Evolutionary conservation across 2,329 filamentous ascomycete genomes (phyloP).

Genomic region (Fusarium penzigii): DNA sequence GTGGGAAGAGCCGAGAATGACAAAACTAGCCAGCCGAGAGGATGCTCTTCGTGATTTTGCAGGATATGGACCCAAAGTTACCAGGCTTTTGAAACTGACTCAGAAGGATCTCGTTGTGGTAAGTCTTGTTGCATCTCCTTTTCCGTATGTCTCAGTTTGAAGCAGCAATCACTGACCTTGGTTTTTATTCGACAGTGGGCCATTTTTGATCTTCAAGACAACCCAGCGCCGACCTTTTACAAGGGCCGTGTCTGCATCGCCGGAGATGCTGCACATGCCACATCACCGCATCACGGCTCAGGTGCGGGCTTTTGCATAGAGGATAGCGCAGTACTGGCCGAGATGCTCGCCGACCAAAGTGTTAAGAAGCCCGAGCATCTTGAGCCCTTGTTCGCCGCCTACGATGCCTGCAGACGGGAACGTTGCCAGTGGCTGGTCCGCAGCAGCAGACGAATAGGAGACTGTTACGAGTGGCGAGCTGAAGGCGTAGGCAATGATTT

Average conservation of each 20-base stretch:
- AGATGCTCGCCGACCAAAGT: constrained; percentile 46
- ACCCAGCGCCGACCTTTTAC: constrained; percentile 44
- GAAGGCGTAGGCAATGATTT: constrained; percentile 18
- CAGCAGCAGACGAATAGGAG: constrained; percentile 45
- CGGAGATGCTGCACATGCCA: constrained; percentile 65
- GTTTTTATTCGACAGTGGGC: constrained; percentile 38
- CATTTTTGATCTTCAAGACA: constrained; percentile 47
- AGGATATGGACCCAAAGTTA: constrained; percentile 34
- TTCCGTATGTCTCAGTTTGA: not conserved
- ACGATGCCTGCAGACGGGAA: constrained; percentile 51
- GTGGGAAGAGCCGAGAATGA: constrained; percentile 27
- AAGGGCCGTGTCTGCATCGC: constrained; percentile 49
- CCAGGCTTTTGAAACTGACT: constrained; percentile 32
- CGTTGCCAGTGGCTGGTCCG: constrained; percentile 51
- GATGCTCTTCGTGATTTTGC: constrained; percentile 36
- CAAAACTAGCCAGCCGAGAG: not conserved
- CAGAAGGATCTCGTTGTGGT: constrained; percentile 27
- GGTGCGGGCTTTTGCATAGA: constrained; percentile 61
- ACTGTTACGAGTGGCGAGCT: constrained; percentile 47
- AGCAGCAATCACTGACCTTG: no score
- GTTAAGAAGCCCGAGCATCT: constrained; percentile 32
- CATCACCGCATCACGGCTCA: constrained; percentile 60
- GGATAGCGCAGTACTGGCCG: constrained; percentile 44
- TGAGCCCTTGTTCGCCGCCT: constrained; percentile 35
- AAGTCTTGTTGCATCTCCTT: not conserved